Percentiles rank a stretch among this genome's conserved stretches.
Evolutionary conservation across 306 rosid species (phyloP).

Genomic region (Cucumis melo): DNA sequence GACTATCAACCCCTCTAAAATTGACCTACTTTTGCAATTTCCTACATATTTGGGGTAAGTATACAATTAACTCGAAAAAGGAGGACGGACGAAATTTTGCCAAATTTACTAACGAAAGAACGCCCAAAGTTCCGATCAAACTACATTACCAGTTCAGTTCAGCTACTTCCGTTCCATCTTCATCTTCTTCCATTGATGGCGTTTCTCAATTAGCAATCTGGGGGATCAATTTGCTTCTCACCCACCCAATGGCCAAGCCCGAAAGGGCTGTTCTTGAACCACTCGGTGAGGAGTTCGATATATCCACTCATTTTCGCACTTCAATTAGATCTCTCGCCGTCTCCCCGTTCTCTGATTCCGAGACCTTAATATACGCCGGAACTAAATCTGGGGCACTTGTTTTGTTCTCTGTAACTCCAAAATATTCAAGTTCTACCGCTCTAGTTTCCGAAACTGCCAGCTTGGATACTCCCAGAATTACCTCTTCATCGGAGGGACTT

Average conservation of each 20-base stretch:
- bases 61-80: too few species aligned
- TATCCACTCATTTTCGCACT: constrained; percentile 36
- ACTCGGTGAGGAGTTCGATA: constrained; percentile 44
- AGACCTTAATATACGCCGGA: constrained; percentile 41
- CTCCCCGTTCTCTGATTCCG: constrained; percentile 26
- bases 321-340: constrained; percentile 53
- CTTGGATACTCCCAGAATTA: constrained; percentile 2
- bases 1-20: too few species aligned
- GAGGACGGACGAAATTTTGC: background rate
- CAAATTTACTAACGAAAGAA: background rate
- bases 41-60: too few species aligned
- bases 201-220: background rate
- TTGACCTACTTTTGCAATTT: too few species aligned
- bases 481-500: constrained; percentile 24
- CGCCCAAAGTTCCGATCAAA: background rate
- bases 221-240: background rate
- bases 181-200: background rate
- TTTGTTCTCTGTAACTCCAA: constrained; percentile 36
- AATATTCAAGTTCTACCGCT: background rate
- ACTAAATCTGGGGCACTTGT: constrained; percentile 56
- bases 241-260: constrained; percentile 36
- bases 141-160: background rate
- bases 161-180: background rate
- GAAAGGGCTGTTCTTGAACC: constrained; percentile 65
- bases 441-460: background rate